Evolutionary conservation across 495 filamentous ascomycete species (phyloP).

Genomic region (Pseudotulostoma volvatum): DNA sequence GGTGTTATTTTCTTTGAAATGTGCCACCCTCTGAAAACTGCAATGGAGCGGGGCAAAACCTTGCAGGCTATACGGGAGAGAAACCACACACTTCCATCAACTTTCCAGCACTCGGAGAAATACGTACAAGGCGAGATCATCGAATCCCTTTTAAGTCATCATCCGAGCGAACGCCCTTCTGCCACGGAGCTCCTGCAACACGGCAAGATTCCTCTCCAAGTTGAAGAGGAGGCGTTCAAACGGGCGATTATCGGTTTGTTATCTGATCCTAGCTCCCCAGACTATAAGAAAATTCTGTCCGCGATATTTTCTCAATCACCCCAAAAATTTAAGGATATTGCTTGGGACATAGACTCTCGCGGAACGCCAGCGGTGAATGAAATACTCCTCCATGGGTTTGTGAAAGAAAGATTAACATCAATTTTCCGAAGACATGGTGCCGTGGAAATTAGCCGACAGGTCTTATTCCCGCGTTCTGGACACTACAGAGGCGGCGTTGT

Average conservation of each 20-base stretch:
- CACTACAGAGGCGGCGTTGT: slow-evolving; percentile 61
- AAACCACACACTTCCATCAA: slow-evolving; percentile 48
- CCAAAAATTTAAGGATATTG: slow-evolving; percentile 64
- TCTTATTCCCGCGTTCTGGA: slow-evolving; percentile 64
- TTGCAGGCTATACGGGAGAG: slow-evolving; percentile 53
- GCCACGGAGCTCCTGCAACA: slow-evolving; percentile 71
- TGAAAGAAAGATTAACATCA: slow-evolving; percentile 56
- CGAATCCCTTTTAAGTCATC: slow-evolving; percentile 61
- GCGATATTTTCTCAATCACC: slow-evolving; percentile 61
- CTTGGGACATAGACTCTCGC: slow-evolving; percentile 61
- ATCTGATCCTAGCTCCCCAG: slow-evolving; percentile 66
- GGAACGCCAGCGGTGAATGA: slow-evolving; percentile 41
- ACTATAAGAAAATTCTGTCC: slow-evolving; percentile 76
- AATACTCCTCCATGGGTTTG: slow-evolving; percentile 52
- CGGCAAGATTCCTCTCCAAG: slow-evolving; percentile 73
- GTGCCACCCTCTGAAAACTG: slow-evolving; percentile 64
- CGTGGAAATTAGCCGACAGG: slow-evolving; percentile 56
- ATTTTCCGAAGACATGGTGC: slow-evolving; percentile 91
- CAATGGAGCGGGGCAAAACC: slow-evolving; percentile 76
- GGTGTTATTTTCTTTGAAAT: slow-evolving; percentile 98
- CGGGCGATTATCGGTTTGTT: slow-evolving; percentile 59
- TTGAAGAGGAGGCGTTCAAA: slow-evolving; percentile 81
- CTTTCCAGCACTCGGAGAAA: slow-evolving; percentile 63
- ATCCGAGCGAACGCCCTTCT: slow-evolving; percentile 66
- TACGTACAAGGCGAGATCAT: slow-evolving; percentile 60